Conservation (phyloP, 2,329 filamentous ascomycete species). For the Teratosphaeria zuluensis region DNA sequence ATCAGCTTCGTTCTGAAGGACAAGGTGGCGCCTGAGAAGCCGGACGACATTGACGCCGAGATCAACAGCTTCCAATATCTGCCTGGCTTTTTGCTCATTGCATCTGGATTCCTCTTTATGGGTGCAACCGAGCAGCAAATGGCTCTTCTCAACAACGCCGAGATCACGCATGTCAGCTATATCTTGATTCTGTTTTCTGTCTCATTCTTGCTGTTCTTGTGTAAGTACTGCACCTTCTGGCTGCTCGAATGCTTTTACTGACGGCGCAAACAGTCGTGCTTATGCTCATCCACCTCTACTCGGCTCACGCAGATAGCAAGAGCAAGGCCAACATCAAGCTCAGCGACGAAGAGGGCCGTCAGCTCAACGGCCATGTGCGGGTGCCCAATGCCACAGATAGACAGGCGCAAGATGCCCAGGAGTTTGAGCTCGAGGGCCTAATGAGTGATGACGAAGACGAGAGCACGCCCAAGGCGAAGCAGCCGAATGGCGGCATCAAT, state of each 20-base stretch:
- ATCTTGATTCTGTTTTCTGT: conserved; percentile 85
- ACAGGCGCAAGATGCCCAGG: conserved; percentile 69
- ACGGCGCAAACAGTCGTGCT: conserved; percentile 51
- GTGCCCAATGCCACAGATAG: conserved; percentile 30
- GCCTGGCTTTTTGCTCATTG: conserved; percentile 57
- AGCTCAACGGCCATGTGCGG: conserved; percentile 37
- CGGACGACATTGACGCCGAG: conserved; percentile 24
- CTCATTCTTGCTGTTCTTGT: conserved; percentile 83
- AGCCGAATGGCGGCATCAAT: not conserved
- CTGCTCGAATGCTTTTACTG: conserved; percentile 1
- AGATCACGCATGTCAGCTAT: conserved; percentile 83
- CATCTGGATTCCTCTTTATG: conserved; percentile 94
- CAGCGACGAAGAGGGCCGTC: conserved; percentile 18
- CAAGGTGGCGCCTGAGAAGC: conserved; percentile 33
- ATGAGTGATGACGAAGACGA: conserved; percentile 77
- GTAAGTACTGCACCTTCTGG: conserved; percentile 34
- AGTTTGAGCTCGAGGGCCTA: conserved; percentile 86
- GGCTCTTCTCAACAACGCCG: conserved; percentile 59
- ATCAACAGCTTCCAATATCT: conserved; percentile 43
- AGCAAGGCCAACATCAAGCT: conserved; percentile 18
- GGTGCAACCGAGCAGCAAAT: conserved; percentile 96
- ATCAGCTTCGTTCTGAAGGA: conserved; percentile 81
- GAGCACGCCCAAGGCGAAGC: not conserved
- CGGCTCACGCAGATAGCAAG: conserved; percentile 46
- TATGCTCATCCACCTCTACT: conserved; percentile 77